Conservation (phyloP, 2,329 filamentous ascomycete genomes). For the Arachnomyces sp. region DNA sequence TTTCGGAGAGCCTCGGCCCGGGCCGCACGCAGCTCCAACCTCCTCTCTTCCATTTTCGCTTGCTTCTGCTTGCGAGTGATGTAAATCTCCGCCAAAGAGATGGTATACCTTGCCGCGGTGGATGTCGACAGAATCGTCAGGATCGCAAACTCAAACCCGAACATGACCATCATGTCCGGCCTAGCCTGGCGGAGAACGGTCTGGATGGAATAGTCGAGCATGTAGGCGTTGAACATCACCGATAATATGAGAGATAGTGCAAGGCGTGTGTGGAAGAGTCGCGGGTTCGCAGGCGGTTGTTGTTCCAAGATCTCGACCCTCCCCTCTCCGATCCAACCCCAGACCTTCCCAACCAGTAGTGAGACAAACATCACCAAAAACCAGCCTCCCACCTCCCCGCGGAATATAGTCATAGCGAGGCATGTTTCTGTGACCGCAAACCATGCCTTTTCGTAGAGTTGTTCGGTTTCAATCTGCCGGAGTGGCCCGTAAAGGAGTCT, state of each 20-base stretch:
- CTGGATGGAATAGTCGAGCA: slow-evolving; percentile 73
- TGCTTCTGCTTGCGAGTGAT: slow-evolving; percentile 68
- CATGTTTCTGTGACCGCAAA: slow-evolving; percentile 96
- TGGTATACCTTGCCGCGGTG: slow-evolving; percentile 67
- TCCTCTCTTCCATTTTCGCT: slow-evolving; percentile 60
- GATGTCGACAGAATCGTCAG: slow-evolving; percentile 72
- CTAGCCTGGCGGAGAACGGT: slow-evolving; percentile 79
- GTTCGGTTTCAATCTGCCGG: slow-evolving; percentile 89
- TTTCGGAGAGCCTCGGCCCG: slow-evolving; percentile 41
- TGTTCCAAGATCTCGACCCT: slow-evolving; percentile 92
- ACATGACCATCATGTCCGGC: slow-evolving; percentile 99
- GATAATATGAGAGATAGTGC: slow-evolving; percentile 72
- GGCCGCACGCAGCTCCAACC: slow-evolving; percentile 55
- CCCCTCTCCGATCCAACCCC: slow-evolving; percentile 97
- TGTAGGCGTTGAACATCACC: slow-evolving; percentile 67
- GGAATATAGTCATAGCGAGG: slow-evolving; percentile 95
- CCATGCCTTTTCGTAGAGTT: slow-evolving; percentile 96
- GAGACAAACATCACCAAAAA: slow-evolving; percentile 95
- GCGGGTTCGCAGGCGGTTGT: slow-evolving; percentile 81
- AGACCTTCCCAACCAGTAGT: slow-evolving; percentile 88
- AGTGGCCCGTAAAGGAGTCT: slow-evolving; percentile 83
- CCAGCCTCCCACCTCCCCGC: slow-evolving; percentile 89
- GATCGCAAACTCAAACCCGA: slow-evolving; percentile 93
- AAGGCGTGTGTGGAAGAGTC: slow-evolving; percentile 77
- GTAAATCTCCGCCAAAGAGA: slow-evolving; percentile 69